Evolutionary conservation across 2,329 filamentous ascomycete genomes (phyloP), one percentile per base, ranked within the genome.

Genomic region (Neoscytalidium dimidiatum): DNA sequence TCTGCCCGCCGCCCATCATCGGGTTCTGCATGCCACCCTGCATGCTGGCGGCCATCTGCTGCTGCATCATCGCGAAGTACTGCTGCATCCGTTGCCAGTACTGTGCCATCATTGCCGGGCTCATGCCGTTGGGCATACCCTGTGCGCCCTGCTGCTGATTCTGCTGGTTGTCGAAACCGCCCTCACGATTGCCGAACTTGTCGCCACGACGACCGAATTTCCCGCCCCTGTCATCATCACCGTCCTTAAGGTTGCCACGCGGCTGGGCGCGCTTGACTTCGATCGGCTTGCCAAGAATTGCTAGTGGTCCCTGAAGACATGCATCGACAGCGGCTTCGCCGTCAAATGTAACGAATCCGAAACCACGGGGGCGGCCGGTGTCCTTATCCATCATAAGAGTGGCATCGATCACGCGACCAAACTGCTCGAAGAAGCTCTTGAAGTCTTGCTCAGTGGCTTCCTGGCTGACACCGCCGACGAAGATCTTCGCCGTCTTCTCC

Each of bases 371-470:
- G 44, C 95, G 88, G n/a, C 95, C 95, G 0, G 95, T 99, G 77
- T 99, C 95, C 80, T 99, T 99, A 78, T 99, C 95, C 89, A 99
- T 99, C 95, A 99, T 99, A 2, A 99, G 87, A 0, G 95, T 99
- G 1, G 95, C 95, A 79, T 99, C 95, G 43, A 99, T 90, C 21
- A 99, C 95, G 67, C 94, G 90, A 29, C 95, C 95, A 72, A 98
- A 99, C 74, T 97, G 92, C 73, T 91, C 92, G 81, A 99, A 99
- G 80, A 97, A 99, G 66, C 95, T 90, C 74, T 92, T 93, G 77
- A 99, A 99, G 75, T 98, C 93, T 67, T 94, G 90, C 73, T 99
- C 95, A 0, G 92, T 97, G 0, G 94, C 95, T 73, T 99, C 95
- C 80, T 98, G 95, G 78, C 92, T 96, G 64, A 99, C 95, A 73